These are phyloP conservation scores for Plasmodium vivax DNA, from an alignment of 169 alveolate species.

Conservation along the genomic window DNA sequence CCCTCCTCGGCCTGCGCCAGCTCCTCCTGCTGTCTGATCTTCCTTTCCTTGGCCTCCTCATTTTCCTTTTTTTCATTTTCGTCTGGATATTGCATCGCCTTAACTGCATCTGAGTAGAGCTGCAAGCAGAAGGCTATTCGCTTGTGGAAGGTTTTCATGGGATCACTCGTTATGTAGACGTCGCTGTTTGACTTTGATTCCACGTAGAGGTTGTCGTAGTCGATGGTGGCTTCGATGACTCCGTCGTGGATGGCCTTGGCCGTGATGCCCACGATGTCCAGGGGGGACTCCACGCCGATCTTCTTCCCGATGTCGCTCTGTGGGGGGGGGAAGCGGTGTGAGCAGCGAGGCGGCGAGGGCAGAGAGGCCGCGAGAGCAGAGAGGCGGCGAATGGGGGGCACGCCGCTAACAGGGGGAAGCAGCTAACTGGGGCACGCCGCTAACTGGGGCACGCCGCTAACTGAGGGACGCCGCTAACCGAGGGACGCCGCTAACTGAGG, in stretches of 20 bases:
- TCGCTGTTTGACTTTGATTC: constrained; percentile 82
- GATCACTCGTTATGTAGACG: constrained; percentile 80
- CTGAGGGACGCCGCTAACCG: neutral
- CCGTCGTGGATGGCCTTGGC: constrained; percentile 97
- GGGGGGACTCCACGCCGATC: constrained; percentile 91
- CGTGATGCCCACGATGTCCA: constrained; percentile 93
- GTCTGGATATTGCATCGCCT: constrained; percentile 84
- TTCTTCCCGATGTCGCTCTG: constrained; percentile 90
- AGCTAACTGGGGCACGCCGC: no score
- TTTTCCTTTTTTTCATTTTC: constrained; percentile 74
- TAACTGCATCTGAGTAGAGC: constrained; percentile 93
- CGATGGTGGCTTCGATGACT: constrained; percentile 94
- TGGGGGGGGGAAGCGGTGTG: neutral
- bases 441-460: neutral
- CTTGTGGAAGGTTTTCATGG: constrained; percentile 91
- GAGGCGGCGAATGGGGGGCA: neutral
- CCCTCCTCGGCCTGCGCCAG: constrained; percentile 74
- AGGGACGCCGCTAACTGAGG: neutral
- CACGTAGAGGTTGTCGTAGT: constrained; percentile 89
- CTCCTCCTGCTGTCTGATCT: constrained; percentile 68
- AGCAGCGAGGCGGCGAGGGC: neutral
- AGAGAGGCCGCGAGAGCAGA: no score
- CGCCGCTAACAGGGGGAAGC: no score
- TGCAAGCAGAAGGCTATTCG: constrained; percentile 94
- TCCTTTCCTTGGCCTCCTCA: constrained; percentile 66